Evolutionary conservation across 345 rosid species (phyloP).

Genomic region (Cardamine chenopodiifolia): DNA sequence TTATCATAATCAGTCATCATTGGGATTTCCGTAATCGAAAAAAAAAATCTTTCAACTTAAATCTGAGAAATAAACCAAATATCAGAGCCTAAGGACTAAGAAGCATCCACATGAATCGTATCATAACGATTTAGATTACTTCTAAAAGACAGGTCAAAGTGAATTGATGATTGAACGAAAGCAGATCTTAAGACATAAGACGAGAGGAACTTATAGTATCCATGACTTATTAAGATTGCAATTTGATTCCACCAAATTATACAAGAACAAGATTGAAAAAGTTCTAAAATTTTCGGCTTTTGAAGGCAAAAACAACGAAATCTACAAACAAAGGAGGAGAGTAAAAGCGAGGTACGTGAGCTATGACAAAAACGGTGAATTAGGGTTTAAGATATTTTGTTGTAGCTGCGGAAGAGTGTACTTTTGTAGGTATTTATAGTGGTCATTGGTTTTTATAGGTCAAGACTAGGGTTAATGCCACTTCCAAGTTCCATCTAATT

Average conservation of each 20-base stretch:
- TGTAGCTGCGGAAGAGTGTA: background rate
- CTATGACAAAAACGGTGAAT: background rate
- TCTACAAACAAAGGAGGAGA: background rate
- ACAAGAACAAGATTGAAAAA: background rate
- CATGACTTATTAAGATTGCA: background rate
- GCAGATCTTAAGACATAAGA: background rate
- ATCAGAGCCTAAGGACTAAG: background rate
- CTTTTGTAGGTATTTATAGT: slow-evolving; percentile 13
- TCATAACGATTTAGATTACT: background rate
- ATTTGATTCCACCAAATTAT: background rate
- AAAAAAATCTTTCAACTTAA: background rate
- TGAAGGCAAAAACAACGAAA: background rate
- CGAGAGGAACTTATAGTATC: background rate
- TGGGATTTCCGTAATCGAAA: slow-evolving; percentile 3
- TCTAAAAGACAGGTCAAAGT: background rate
- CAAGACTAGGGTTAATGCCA: slow-evolving; percentile 20
- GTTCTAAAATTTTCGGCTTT: background rate
- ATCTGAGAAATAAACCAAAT: background rate
- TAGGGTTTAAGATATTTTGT: background rate
- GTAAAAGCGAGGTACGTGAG: background rate
- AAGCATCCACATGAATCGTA: background rate
- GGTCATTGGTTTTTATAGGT: background rate
- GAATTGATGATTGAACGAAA: background rate
- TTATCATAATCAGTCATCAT: slow-evolving; percentile 22
- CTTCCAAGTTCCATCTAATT: background rate